A percentile compares a stretch with the other conserved stretches of the same genome.
phyloP scores from a whole-genome alignment of 768 basidiomycete genomes.

The Mycena filopes region DNA sequence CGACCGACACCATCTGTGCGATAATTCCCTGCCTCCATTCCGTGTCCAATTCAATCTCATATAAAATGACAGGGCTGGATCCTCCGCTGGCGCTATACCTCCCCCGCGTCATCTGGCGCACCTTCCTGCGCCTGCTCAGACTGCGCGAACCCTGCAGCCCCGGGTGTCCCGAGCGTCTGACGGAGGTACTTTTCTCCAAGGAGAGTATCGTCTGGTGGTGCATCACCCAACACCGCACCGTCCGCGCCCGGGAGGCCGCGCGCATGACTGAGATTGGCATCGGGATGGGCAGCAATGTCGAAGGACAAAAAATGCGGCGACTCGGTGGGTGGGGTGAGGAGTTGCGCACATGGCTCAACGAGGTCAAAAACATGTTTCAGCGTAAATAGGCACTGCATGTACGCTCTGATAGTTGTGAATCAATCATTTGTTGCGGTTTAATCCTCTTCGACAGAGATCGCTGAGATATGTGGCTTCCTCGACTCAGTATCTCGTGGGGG shows the following conservation, averaged over 20 bases:
- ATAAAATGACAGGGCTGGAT: constrained; percentile 64
- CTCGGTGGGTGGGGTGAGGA: constrained; percentile 63
- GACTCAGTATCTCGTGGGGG: too few relatives aligned
- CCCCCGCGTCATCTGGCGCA: constrained; percentile 66
- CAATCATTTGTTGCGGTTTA: too few relatives aligned
- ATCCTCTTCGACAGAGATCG: too few relatives aligned
- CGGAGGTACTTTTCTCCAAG: constrained; percentile 55
- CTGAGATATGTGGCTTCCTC: too few relatives aligned
- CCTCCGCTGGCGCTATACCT: constrained; percentile 71
- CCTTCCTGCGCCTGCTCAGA: constrained; percentile 56
- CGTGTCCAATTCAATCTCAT: background rate
- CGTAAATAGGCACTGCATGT: background rate
- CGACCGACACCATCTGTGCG: constrained; percentile 66
- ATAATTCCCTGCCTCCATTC: constrained; percentile 28
- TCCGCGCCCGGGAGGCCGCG: constrained; percentile 39
- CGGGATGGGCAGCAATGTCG: constrained; percentile 41
- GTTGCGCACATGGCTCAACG: constrained; percentile 51
- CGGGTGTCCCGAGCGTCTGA: constrained; percentile 57
- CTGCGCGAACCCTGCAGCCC: constrained; percentile 53
- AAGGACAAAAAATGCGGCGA: constrained; percentile 53
- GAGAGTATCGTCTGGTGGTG: constrained; percentile 66
- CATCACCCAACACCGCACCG: constrained; percentile 51
- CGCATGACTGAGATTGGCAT: constrained; percentile 48
- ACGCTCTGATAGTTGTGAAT: too few relatives aligned
- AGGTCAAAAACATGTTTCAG: constrained; percentile 45